A percentile compares a stretch with the other conserved stretches of the same genome.
These are phyloP conservation scores for Aspergillus haitiensis DNA, from an alignment of 495 filamentous ascomycete genomes.

Conservation along the genomic window DNA sequence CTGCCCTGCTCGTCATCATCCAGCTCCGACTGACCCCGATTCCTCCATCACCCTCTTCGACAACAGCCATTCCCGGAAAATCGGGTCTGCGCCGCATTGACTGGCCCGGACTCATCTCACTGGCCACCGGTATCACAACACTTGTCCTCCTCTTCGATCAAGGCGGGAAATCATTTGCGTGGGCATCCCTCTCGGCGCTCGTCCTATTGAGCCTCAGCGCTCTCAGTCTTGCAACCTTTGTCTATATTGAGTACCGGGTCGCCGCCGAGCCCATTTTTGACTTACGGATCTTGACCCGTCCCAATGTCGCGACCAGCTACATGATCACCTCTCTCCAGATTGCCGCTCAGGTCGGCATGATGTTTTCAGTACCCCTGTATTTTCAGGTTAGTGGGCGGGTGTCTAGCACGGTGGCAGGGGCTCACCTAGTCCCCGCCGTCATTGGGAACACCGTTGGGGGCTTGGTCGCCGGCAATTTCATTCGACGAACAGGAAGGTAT, in stretches of 20 bases:
- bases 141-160: constrained; percentile 59
- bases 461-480: constrained; percentile 57
- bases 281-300: constrained; percentile 53
- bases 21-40: constrained; percentile 39
- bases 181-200: constrained; percentile 47
- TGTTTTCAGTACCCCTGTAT: constrained; percentile 60
- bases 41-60: background rate
- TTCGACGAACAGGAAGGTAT: constrained; percentile 60
- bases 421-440: constrained; percentile 64
- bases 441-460: constrained; percentile 65
- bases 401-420: constrained; percentile 57
- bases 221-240: constrained; percentile 46
- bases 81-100: constrained; percentile 51
- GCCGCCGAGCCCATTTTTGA: constrained; percentile 63
- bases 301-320: constrained; percentile 57
- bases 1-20: constrained; percentile 49
- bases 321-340: constrained; percentile 53
- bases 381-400: constrained; percentile 62
- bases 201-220: constrained; percentile 22
- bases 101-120: constrained; percentile 54
- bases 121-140: constrained; percentile 49
- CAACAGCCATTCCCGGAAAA: constrained; percentile 16
- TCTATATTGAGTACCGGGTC: constrained; percentile 51
- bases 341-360: constrained; percentile 57
- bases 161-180: constrained; percentile 57